Evolutionary conservation across 495 filamentous ascomycete genomes (phyloP).

Genomic region (Schizothecium vesticola): DNA sequence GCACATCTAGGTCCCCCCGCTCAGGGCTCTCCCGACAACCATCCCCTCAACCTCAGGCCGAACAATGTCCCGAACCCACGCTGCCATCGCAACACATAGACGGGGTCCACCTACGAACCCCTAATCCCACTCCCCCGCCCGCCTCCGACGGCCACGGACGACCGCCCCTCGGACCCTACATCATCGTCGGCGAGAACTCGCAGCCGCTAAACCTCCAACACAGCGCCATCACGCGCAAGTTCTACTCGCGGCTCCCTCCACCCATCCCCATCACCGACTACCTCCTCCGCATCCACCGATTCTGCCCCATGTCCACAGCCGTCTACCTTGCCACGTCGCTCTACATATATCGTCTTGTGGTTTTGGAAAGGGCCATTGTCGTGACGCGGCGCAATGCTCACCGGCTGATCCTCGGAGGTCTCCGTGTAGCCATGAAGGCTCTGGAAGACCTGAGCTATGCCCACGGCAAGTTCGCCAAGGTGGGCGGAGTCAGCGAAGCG

Average conservation of each 20-base stretch:
- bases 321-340: constrained; percentile 88
- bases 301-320: constrained; percentile 91
- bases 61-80: constrained; percentile 4
- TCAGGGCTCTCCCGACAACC: constrained; percentile 13
- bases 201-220: constrained; percentile 64
- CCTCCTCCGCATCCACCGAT: constrained; percentile 76
- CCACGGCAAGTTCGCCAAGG: constrained; percentile 76
- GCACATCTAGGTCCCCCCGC: constrained; percentile 14
- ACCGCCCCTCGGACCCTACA: constrained; percentile 38
- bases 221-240: constrained; percentile 77
- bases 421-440: constrained; percentile 87
- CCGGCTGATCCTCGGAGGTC: constrained; percentile 74
- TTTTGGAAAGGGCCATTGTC: constrained; percentile 64
- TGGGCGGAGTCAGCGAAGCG: constrained; percentile 77
- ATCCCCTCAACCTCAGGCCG: neutral
- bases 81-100: constrained; percentile 32
- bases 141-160: constrained; percentile 11
- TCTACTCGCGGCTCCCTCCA: constrained; percentile 83
- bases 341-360: constrained; percentile 79
- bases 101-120: constrained; percentile 39
- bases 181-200: constrained; percentile 55
- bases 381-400: constrained; percentile 82
- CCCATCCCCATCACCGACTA: constrained; percentile 80
- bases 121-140: constrained; percentile 20
- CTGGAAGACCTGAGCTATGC: constrained; percentile 84